Evolutionary conservation across 352 stramenopile species (phyloP), one percentile per base, ranked within the genome.

Genomic region (Ophiocytium majus): DNA sequence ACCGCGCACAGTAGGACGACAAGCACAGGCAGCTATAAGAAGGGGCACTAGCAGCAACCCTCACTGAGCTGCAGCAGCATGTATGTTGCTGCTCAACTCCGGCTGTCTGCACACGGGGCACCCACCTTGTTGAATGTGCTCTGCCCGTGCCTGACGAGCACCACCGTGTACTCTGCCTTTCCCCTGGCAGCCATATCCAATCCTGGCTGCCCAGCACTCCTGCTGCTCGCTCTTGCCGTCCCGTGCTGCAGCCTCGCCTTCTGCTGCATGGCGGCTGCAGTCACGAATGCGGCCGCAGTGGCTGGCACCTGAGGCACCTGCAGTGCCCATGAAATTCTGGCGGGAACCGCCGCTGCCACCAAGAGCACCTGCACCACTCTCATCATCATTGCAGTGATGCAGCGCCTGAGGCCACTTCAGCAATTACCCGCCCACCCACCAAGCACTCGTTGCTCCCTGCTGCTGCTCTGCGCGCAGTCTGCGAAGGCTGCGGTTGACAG

Each of bases 71-170:
- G 57, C 23, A 28, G n/a, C 63, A 28, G 63, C 63, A 14, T 28
- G 63, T 74, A 28, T 28, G 63, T 74, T 28, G 63, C 0, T 74
- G 9, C 31, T 74, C 31, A 28, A 23, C 0, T 31, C n/a, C 23
- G 1, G 63, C n/a, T 28, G 63, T 28, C 23, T 74, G 23, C 23
- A 74, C 63, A n/a, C n/a, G n/a, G n/a, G 32, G 31, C 5, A 78
- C 5, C 19, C 9, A 86, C 76, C 76, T 88, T 88, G 50, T 88
- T 88, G 85, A 88, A 88, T 1, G 85, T 88, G 64, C 74, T 84
- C 66, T 87, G 84, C 43, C 85, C 85, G 57, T 88, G 85, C 85
- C 85, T 23, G 31, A 88, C 63, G 17, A 88, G 78, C 35, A 88
- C 85, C 14, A 88, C 85, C 14, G 31, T 81, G 36, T 81, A 36